Percentiles rank a stretch among this genome's conserved stretches.
Evolutionary conservation across 345 rosid species (phyloP).

Genomic region (Eucalyptus regnans): DNA sequence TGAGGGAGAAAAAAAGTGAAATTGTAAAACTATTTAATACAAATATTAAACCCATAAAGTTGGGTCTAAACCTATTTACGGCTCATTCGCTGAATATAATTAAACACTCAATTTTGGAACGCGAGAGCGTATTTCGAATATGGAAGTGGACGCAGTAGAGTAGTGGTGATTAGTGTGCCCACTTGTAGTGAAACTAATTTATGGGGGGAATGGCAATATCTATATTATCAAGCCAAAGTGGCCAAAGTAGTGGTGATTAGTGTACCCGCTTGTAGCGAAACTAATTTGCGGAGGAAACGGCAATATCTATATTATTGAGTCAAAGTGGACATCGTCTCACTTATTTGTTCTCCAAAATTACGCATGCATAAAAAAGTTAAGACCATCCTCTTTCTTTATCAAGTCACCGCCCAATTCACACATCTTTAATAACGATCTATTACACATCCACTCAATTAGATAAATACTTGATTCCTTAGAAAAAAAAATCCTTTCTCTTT

Average conservation of each 20-base stretch:
- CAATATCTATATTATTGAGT: not conserved
- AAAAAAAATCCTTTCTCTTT: not conserved
- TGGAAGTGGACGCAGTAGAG: not conserved
- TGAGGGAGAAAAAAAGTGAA: not conserved
- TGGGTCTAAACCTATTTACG: not conserved
- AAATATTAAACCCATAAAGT: too few species aligned
- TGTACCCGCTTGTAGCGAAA: not conserved
- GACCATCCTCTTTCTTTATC: not conserved
- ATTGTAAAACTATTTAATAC: not conserved
- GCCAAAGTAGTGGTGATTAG: not conserved
- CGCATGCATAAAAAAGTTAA: not conserved
- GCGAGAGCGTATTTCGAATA: not conserved
- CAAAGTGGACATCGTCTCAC: not conserved
- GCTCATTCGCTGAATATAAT: fast-evolving
- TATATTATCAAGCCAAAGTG: not conserved
- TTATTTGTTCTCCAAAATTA: not conserved
- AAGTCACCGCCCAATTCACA: not conserved
- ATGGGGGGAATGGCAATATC: not conserved
- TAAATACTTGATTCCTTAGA: not conserved
- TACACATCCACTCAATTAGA: not conserved
- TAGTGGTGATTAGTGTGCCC: not conserved
- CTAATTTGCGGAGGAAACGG: not conserved
- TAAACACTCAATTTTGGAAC: not conserved
- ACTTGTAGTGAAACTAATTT: not conserved
- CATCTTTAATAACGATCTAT: not conserved